Percentiles rank a stretch among this genome's conserved stretches.
Conservation (phyloP, 176 grass and related monocot species). For the Pontederia paniculata region DNA sequence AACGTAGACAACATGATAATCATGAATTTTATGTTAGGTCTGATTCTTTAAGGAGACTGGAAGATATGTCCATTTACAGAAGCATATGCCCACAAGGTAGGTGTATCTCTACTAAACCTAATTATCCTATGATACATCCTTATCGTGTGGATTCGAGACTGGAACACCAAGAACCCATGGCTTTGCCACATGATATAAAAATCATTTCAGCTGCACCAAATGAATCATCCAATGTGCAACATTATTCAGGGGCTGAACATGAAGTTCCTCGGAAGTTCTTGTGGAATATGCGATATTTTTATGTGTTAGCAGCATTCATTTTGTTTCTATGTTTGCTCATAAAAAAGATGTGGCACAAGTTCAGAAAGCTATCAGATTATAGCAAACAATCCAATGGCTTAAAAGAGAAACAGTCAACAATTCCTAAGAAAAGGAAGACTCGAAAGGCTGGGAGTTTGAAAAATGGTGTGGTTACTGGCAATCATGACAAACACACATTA, state of each 20-base stretch:
- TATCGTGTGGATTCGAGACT: background rate
- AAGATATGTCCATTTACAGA: background rate
- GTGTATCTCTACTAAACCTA: slow-evolving; percentile 3
- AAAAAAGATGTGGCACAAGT: background rate
- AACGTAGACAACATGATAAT: background rate
- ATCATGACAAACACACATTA: slow-evolving; percentile 14
- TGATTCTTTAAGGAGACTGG: background rate
- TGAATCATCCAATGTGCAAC: background rate
- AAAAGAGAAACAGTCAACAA: slow-evolving; percentile 29
- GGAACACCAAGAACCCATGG: background rate
- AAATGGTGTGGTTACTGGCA: slow-evolving; percentile 19
- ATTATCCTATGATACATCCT: background rate
- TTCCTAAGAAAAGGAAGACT: slow-evolving; percentile 66
- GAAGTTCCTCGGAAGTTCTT: background rate
- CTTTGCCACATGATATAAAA: background rate
- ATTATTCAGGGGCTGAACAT: background rate
- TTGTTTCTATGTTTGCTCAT: slow-evolving; percentile 20
- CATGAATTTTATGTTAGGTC: background rate
- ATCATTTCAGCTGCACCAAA: background rate
- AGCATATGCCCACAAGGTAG: background rate
- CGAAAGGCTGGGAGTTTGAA: slow-evolving; percentile 31
- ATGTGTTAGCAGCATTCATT: slow-evolving; percentile 21
- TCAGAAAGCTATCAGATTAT: slow-evolving; percentile 28
- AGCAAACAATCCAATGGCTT: slow-evolving; percentile 30
- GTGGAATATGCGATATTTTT: slow-evolving; percentile 4